Evolutionary conservation across 305 asterid species (phyloP), one percentile per base, ranked within the genome.

Genomic region (Fraxinus sp.): DNA sequence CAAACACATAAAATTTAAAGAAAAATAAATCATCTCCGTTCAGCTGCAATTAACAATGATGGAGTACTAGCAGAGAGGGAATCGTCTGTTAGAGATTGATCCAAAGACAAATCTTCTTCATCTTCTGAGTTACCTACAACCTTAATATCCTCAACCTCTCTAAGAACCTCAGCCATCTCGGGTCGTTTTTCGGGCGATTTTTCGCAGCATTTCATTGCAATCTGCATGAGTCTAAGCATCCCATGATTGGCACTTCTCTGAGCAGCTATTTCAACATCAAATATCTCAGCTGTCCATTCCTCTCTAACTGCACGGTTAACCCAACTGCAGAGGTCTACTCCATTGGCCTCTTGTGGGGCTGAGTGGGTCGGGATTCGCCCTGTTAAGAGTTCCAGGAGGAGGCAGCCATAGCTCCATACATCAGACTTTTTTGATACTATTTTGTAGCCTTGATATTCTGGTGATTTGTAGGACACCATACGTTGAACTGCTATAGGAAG

Each of bases 211-310:
- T 83, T 89, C 75, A 94, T 82, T 0, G 94, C 98, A 11, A 91
- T 89, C 84, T 90, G 94, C 91, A 94, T 78, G 83, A 94, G 83
- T 79, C 81, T 86, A 66, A 94, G 80, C 98, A 92, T 91, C 72
- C 92, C 97, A 33, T 85, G 83, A 75, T 84, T 90, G 11, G 96
- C 93, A 22, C 92, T 91, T 80, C 91, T 91, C 81, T 91, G 94
- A 43, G 81, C 90, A 49, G 93, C 86, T 14, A 94, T 89, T 90
- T 94, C 98, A 26, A 88, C 83, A 39, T 94, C 98, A 16, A 92
- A 94, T 13, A 92, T 91, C 92, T 94, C 98, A 59, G 95, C 98
- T 46, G 98, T 92, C 98, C 98, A 94, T 79, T 94, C 98, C 89
- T 94, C 98, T 85, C 98, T 88, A 57, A 94, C 96, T 0, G 97